Evolutionary conservation across 495 filamentous ascomycete genomes (phyloP), one percentile per base, ranked within the genome.

Genomic region (Tuber melanosporum): DNA sequence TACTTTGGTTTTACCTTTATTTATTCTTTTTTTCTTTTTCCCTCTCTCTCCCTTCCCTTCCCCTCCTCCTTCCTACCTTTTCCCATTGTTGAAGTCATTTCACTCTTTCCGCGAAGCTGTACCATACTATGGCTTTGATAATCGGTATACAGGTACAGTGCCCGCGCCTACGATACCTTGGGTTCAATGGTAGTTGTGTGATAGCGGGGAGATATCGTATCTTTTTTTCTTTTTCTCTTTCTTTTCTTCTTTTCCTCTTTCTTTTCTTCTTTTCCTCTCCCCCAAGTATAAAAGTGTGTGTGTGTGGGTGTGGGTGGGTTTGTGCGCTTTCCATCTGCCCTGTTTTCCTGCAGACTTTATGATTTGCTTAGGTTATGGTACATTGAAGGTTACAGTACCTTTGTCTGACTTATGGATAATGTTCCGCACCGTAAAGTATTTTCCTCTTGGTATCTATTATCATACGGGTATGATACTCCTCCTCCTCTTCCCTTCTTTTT

Each of bases 311-410:
- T 57, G 49, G 20, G 26, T 66, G 57, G 57, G 9, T 66, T 26
- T 66, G 57, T 26, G 57, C 26, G 57, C 26, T 32, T 52, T 66
- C 57, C 57, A 66, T 66, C 57, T 66, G n/a, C 57, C 57, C 22
- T 66, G 57, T 32, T 66, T 66, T 66, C 26, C 57, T 66, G 57
- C 32, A 32, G n/a, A 66, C 57, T 66, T 66, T 66, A 66, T 66
- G 57, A 66, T 66, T 66, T 66, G 57, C 26, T 66, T 66, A 32
- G n/a, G 57, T 66, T 66, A 66, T 10, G 10, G 57, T 66, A 66
- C n/a, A 2, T 32, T 15, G 57, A 32, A 66, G 57, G 57, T 66
- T 66, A 66, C 10, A 7, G 3, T 32, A 32, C 26, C 9, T 62
- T 32, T 66, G 57, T 26, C 12, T 32, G 3, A 66, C 57, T 66